These are phyloP conservation scores for Ustilago tritici DNA, from an alignment of 1,284 basidiomycete species.

Conservation along the genomic window DNA sequence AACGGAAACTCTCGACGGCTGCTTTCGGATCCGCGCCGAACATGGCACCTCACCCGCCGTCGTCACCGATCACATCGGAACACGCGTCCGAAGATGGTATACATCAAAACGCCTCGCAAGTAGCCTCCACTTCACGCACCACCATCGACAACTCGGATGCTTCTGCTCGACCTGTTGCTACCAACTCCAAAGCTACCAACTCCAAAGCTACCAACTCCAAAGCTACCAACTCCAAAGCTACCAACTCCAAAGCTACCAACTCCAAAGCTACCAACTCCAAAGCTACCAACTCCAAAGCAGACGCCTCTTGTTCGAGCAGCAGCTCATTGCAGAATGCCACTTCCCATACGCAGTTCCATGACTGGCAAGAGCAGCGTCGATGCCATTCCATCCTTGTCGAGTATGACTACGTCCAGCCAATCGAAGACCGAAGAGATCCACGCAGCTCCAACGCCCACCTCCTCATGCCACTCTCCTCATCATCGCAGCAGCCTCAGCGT, in stretches of 20 bases:
- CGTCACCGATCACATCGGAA: conserved; percentile 40
- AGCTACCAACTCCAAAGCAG: not conserved
- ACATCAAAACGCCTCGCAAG: conserved; percentile 19
- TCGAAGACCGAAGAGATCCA: conserved; percentile 48
- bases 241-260: too few species aligned
- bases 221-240: too few species aligned
- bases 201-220: too few species aligned
- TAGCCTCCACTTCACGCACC: conserved; percentile 33
- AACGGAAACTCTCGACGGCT: conserved; percentile 51
- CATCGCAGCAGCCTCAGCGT: conserved; percentile 21
- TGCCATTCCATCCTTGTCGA: conserved; percentile 40
- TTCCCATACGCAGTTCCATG: conserved; percentile 23
- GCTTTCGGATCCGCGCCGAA: conserved; percentile 45
- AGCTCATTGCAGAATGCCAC: conserved; percentile 10
- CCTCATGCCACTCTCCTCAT: conserved; percentile 30
- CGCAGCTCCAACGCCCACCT: conserved; percentile 37
- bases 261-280: not conserved
- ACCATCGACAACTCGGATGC: conserved; percentile 31
- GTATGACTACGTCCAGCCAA: conserved; percentile 28
- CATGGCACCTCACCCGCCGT: conserved; percentile 32
- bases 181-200: not conserved
- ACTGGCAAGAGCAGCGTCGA: conserved; percentile 45
- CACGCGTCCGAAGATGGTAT: conserved; percentile 26
- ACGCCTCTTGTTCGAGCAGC: conserved; percentile 1
- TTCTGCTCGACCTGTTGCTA: conserved; percentile 4